These are phyloP conservation scores for button mushroom (Agaricus bisporus) DNA, from an alignment of 768 basidiomycete genomes.

Conservation along the genomic window DNA sequence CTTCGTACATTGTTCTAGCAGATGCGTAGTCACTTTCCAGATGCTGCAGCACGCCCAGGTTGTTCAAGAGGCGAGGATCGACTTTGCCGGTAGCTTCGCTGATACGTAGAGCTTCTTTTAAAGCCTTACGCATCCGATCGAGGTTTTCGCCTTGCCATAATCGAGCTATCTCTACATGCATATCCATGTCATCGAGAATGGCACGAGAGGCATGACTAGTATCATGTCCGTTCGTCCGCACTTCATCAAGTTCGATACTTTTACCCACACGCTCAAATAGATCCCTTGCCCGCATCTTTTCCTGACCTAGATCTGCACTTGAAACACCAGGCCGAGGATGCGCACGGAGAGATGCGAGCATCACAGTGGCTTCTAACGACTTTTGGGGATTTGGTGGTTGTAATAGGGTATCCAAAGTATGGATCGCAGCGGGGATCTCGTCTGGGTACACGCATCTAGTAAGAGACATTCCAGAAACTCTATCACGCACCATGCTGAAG, in stretches of 20 bases:
- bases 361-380: slow-evolving; percentile 78
- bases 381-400: slow-evolving; percentile 59
- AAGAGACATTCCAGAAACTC: background rate
- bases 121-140: slow-evolving; percentile 66
- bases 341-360: slow-evolving; percentile 87
- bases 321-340: slow-evolving; percentile 77
- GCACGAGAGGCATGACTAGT: slow-evolving; percentile 38
- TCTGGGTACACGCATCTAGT: slow-evolving; percentile 34
- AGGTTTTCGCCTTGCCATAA: slow-evolving; percentile 81
- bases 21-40: slow-evolving; percentile 53
- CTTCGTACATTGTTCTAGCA: slow-evolving; percentile 66
- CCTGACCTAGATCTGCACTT: slow-evolving; percentile 62
- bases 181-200: slow-evolving; percentile 73
- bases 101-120: slow-evolving; percentile 67
- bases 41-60: slow-evolving; percentile 72
- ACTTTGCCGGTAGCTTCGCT: slow-evolving; percentile 42
- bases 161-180: slow-evolving; percentile 87
- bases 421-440: slow-evolving; percentile 79
- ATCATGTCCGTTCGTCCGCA: slow-evolving; percentile 35
- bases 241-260: slow-evolving; percentile 58
- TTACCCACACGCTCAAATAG: slow-evolving; percentile 74
- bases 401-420: slow-evolving; percentile 74
- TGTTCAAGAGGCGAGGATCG: slow-evolving; percentile 73
- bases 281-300: slow-evolving; percentile 70
- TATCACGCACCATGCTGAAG: slow-evolving; percentile 60